These are phyloP conservation scores for Boletus sensibilis DNA, from an alignment of 768 basidiomycete species.

Conservation along the genomic window DNA sequence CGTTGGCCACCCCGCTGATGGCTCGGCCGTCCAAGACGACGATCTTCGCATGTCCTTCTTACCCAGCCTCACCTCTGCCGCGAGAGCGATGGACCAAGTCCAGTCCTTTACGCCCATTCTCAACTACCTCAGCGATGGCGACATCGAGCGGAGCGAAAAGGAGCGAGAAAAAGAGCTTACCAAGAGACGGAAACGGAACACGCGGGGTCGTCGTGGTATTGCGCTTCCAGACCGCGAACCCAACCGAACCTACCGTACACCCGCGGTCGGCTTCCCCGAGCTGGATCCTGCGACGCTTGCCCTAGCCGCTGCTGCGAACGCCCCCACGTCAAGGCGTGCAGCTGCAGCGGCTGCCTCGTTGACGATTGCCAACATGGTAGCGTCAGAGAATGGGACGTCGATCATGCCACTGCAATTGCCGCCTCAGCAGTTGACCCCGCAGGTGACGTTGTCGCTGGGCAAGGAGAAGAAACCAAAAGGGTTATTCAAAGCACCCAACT, in stretches of 20 bases:
- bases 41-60: conserved; percentile 90
- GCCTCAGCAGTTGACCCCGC: conserved; percentile 38
- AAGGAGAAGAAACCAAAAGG: conserved; percentile 73
- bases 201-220: conserved; percentile 76
- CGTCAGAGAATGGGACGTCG: conserved; percentile 80
- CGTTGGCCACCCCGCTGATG: conserved; percentile 83
- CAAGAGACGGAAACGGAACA: conserved; percentile 81
- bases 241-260: conserved; percentile 86
- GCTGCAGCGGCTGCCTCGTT: conserved; percentile 82
- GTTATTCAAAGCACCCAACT: conserved; percentile 69
- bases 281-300: conserved; percentile 70
- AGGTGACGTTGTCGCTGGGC: conserved; percentile 37
- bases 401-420: conserved; percentile 44
- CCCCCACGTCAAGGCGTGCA: conserved; percentile 73
- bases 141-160: conserved; percentile 85
- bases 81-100: conserved; percentile 77
- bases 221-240: conserved; percentile 92
- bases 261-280: conserved; percentile 82
- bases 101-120: conserved; percentile 84
- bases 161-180: conserved; percentile 92
- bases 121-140: conserved; percentile 83
- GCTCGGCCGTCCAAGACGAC: conserved; percentile 77
- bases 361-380: conserved; percentile 91
- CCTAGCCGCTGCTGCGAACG: conserved; percentile 58
- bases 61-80: conserved; percentile 68